Base-by-base conservation (phyloP, 176 grass and related monocot species). In the Pontederia paniculata region DNA sequence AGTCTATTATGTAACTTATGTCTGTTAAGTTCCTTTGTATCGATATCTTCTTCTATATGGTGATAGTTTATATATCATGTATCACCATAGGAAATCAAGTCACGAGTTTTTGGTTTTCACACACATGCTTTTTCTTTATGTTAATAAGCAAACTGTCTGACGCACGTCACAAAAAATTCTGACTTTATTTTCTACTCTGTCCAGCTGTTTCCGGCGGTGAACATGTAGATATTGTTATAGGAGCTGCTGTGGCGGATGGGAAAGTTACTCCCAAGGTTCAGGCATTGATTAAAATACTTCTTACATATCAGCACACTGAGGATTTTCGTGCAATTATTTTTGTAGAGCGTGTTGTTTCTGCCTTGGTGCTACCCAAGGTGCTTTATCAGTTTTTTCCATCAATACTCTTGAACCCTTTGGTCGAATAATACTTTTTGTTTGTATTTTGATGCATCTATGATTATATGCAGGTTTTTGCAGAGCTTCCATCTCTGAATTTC, bases 291-390 rank as follows among this genome's bases (percentile, higher is more conserved):
- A 84, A 98, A 80, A 73, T 98, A 67, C 93, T 98, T 88, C 86
- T 98, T 5, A 91, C 88, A 69, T 98, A 98, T 74, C 93, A 88
- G 59, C 72, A 91, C 49, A 98, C 93, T 18, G 86, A 97, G 58
- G 93, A 98, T 72, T 98, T 98, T 17, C 86, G 87, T 72, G 93
- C 93, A 45, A 98, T 98, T 50, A 91, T 97, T 60, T 97, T 97
- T 78, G 93, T 97, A 41, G 93, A 97, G 77, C 80, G 93, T 68
- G 93, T 97, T 75, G 93, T 97, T 58, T 78, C 93, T 28, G 93
- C 93, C 23, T 84, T 97, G 71, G 86, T 97, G 64, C 86, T 97
- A 71, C 93, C 93, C 52, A 97, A 97, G 93, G 93, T 97, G 28
- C 12, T 2, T 47, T 47, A 11, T 7, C 18, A 14, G 14, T 12